Conservation (phyloP, 805 yeast genomes). For the Saccharomycopsis sp. region DNA sequence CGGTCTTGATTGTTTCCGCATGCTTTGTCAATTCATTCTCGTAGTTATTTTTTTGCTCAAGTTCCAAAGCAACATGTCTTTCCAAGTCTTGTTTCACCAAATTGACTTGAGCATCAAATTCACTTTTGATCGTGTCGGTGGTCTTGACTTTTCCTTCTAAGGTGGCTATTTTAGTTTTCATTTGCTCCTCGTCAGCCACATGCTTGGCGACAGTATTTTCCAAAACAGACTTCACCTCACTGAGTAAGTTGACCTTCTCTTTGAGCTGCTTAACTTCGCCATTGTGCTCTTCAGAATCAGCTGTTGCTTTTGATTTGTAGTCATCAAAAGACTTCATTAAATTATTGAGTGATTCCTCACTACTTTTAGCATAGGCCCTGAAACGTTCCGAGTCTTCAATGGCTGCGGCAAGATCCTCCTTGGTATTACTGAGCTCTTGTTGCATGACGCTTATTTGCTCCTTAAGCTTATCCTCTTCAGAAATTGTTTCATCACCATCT, state of each 20-base stretch:
- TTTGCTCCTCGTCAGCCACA: constrained; percentile 6
- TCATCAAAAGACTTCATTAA: constrained; percentile 47
- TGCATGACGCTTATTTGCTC: constrained; percentile 19
- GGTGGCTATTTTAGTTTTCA: constrained; percentile 23
- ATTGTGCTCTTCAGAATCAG: background rate
- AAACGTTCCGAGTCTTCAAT: constrained; percentile 52
- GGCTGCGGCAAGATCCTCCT: constrained; percentile 47
- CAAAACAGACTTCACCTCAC: background rate
- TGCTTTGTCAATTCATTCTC: constrained; percentile 47
- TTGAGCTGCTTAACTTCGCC: constrained; percentile 15
- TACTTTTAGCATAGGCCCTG: constrained; percentile 51
- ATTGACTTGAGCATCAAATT: constrained; percentile 27
- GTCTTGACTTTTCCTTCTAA: constrained; percentile 25
- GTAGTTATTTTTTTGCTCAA: constrained; percentile 37
- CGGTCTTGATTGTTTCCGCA: constrained; percentile 38
- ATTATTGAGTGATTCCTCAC: constrained; percentile 54
- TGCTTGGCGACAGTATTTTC: constrained; percentile 8
- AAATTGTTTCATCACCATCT: background rate
- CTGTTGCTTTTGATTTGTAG: constrained; percentile 27
- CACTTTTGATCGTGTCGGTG: constrained; percentile 25
- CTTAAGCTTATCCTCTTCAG: constrained; percentile 14
- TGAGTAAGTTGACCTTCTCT: constrained; percentile 1
- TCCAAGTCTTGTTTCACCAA: constrained; percentile 31
- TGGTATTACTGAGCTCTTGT: constrained; percentile 32
- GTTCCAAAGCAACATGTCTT: constrained; percentile 36